Conservation (phyloP, 805 yeast species). For the Grigorovia yakushimaensis region DNA sequence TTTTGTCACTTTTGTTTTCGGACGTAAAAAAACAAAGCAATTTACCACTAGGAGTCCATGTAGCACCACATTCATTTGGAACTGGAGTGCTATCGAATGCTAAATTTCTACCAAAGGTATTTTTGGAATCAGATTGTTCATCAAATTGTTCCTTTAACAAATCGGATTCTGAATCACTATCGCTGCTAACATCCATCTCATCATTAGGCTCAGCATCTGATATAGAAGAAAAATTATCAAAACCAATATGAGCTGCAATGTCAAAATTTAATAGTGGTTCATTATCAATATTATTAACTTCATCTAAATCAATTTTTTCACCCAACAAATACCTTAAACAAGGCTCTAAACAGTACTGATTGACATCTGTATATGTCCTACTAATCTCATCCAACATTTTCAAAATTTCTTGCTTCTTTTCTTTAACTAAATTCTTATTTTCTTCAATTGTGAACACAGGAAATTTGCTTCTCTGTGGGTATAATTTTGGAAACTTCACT, state of each 20-base stretch:
- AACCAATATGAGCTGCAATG: constrained; percentile 23
- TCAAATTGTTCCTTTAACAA: constrained; percentile 24
- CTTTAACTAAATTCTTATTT: constrained; percentile 53
- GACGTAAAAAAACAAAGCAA: constrained; percentile 76
- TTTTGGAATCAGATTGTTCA: constrained; percentile 3
- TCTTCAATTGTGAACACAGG: constrained; percentile 67
- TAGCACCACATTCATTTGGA: constrained; percentile 89
- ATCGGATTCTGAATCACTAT: constrained; percentile 36
- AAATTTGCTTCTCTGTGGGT: constrained; percentile 47
- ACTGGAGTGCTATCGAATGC: constrained; percentile 74
- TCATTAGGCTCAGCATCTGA: constrained; percentile 26
- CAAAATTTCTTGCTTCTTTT: constrained; percentile 42
- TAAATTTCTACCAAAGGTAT: constrained; percentile 12
- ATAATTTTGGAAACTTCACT: constrained; percentile 59
- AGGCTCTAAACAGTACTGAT: constrained; percentile 68
- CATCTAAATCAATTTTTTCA: constrained; percentile 48
- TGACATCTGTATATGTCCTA: constrained; percentile 42
- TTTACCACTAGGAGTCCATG: constrained; percentile 72
- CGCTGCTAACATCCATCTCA: constrained; percentile 14
- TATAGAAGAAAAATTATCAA: constrained; percentile 28
- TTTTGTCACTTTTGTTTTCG: constrained; percentile 33
- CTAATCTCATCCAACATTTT: constrained; percentile 46
- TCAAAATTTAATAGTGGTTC: constrained; percentile 26
- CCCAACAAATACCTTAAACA: constrained; percentile 73
- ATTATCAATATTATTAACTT: constrained; percentile 31